Conservation (phyloP, 2,329 filamentous ascomycete species). For the Coniochaeta hoffmannii region DNA sequence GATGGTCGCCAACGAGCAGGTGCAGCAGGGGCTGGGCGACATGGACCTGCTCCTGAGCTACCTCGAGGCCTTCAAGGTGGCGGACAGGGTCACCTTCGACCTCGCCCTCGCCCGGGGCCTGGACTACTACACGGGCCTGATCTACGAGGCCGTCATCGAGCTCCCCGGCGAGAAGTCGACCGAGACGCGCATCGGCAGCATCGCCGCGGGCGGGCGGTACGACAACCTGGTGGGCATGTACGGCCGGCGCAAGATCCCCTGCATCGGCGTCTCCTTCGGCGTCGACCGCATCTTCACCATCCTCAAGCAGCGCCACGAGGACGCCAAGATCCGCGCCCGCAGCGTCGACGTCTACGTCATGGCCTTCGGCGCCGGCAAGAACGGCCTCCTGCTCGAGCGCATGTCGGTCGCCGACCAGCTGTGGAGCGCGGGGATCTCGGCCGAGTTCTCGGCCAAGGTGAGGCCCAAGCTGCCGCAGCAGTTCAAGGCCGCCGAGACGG, state of each 20-base stretch:
- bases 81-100: constrained; percentile 75
- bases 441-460: constrained; percentile 82
- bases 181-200: constrained; percentile 58
- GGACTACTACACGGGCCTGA: constrained; percentile 84
- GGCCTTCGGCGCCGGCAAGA: constrained; percentile 77
- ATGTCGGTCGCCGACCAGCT: constrained; percentile 70
- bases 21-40: constrained; percentile 74
- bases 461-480: constrained; percentile 85
- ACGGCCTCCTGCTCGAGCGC: constrained; percentile 73
- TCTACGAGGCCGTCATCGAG: constrained; percentile 83
- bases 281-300: constrained; percentile 95
- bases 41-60: constrained; percentile 77
- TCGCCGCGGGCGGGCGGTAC: constrained; percentile 85
- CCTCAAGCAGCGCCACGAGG: constrained; percentile 65
- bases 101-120: constrained; percentile 79
- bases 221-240: constrained; percentile 95
- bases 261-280: constrained; percentile 86
- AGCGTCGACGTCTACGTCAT: constrained; percentile 91
- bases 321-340: constrained; percentile 50
- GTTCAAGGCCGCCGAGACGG: constrained; percentile 79
- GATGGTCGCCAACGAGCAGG: constrained; percentile 63
- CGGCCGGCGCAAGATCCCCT: constrained; percentile 68
- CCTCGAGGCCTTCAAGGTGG: constrained; percentile 66
- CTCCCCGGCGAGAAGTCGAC: constrained; percentile 48
- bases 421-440: constrained; percentile 84